A percentile compares a stretch with the other conserved stretches of the same genome.
Conservation (phyloP, 768 basidiomycete species). For the Imleria badia region DNA sequence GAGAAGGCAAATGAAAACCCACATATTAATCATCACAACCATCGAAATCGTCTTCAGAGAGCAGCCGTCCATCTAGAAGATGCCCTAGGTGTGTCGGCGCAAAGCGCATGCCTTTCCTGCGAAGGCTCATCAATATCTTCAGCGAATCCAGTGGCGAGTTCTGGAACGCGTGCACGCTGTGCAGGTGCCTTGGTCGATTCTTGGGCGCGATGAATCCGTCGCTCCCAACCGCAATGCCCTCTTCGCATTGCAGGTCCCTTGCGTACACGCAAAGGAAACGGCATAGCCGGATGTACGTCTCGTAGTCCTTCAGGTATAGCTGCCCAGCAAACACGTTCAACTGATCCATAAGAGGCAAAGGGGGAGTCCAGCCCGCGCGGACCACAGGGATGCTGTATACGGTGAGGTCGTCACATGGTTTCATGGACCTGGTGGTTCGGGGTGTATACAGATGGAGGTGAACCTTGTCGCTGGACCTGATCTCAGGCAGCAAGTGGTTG, state of each 20-base stretch:
- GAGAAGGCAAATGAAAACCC: not conserved
- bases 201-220: conserved; percentile 22
- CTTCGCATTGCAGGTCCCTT: conserved; percentile 7
- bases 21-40: not conserved
- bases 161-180: conserved; percentile 28
- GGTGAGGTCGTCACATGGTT: conserved; percentile 35
- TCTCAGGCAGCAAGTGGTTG: conserved; percentile 35
- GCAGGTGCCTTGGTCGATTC: conserved; percentile 8
- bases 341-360: conserved; percentile 6
- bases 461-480: conserved; percentile 25
- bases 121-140: conserved; percentile 18
- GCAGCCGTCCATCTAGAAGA: conserved; percentile 28
- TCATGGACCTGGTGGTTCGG: conserved; percentile 33
- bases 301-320: no score
- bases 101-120: conserved; percentile 42
- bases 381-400: conserved; percentile 6
- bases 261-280: no score
- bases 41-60: conserved; percentile 11
- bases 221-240: not conserved
- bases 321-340: no score
- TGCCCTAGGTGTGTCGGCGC: conserved; percentile 42
- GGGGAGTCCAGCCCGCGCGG: not conserved
- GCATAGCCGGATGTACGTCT: no score
- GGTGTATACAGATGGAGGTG: conserved; percentile 43
- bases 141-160: conserved; percentile 34